Evolutionary conservation across 2,329 filamentous ascomycete genomes (phyloP).

Genomic region (Alternaria arborescens): DNA sequence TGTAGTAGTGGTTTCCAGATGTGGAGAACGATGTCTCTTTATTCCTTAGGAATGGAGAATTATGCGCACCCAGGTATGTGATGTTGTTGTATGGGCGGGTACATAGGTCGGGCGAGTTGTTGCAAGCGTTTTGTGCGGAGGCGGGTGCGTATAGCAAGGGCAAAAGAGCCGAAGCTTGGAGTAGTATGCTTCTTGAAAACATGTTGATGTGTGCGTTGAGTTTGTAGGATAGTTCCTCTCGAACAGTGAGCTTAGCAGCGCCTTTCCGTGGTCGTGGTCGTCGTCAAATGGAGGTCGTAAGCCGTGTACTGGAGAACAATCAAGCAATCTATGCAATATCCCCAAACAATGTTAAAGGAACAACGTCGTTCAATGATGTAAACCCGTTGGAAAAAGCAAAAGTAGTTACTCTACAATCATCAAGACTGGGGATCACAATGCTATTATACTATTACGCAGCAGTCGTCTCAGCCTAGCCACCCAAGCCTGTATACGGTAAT

Average conservation of each 20-base stretch:
- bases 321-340: conserved; percentile 6
- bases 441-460: conserved; percentile 20
- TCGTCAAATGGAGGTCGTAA: conserved; percentile 17
- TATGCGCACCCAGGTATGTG: conserved; percentile 80
- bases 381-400: conserved; percentile 11
- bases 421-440: conserved; percentile 6
- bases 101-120: conserved; percentile 82
- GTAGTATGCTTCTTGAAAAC: conserved; percentile 37
- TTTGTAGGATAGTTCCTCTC: background rate
- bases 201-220: conserved; percentile 28
- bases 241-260: conserved; percentile 1
- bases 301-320: conserved; percentile 7
- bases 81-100: conserved; percentile 75
- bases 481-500: conserved; percentile 17
- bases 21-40: conserved; percentile 67
- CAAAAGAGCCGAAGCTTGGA: conserved; percentile 38
- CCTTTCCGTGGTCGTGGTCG: background rate
- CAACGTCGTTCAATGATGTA: background rate
- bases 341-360: conserved; percentile 11
- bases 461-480: conserved; percentile 24
- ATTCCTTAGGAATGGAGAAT: conserved; percentile 76
- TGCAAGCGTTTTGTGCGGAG: conserved; percentile 67
- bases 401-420: conserved; percentile 6
- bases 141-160: conserved; percentile 39
- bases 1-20: conserved; percentile 77